Conservation (phyloP, 2,329 filamentous ascomycete genomes). For the Colletotrichum sp. region DNA sequence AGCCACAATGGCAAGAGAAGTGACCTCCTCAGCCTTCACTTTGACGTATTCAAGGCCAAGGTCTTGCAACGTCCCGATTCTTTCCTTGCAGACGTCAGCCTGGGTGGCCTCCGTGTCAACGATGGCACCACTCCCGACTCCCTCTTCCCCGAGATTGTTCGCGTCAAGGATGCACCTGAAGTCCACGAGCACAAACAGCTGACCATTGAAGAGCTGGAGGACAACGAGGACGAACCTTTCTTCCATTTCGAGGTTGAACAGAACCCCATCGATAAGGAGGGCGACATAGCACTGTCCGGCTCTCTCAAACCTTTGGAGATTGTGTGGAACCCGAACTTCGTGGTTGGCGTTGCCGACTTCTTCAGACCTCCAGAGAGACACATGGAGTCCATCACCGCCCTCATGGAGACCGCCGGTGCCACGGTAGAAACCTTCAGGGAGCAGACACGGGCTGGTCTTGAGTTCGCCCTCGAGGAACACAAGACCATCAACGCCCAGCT, state of each 20-base stretch:
- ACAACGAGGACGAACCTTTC: slow-evolving; percentile 71
- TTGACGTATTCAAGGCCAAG: slow-evolving; percentile 93
- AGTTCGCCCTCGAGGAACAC: slow-evolving; percentile 96
- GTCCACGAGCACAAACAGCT: slow-evolving; percentile 50
- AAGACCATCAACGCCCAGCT: slow-evolving; percentile 97
- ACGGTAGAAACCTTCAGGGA: slow-evolving; percentile 95
- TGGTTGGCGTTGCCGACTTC: slow-evolving; percentile 90
- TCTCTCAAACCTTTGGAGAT: slow-evolving; percentile 96
- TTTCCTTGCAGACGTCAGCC: slow-evolving; percentile 83
- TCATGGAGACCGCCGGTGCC: slow-evolving; percentile 94
- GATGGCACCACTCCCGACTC: slow-evolving; percentile 94
- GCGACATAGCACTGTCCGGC: slow-evolving; percentile 87
- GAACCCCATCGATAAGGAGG: slow-evolving; percentile 90
- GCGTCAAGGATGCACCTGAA: slow-evolving; percentile 84
- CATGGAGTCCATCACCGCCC: slow-evolving; percentile 96
- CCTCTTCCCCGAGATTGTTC: slow-evolving; percentile 92
- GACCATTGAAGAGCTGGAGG: slow-evolving; percentile 60
- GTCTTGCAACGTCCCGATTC: slow-evolving; percentile 91
- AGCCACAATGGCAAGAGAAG: slow-evolving; percentile 78
- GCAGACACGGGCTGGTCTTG: slow-evolving; percentile 92
- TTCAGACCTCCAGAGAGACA: slow-evolving; percentile 96
- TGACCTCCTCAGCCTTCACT: slow-evolving; percentile 89
- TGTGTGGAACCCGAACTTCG: slow-evolving; percentile 94
- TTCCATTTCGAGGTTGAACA: slow-evolving; percentile 94
- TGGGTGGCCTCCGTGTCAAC: slow-evolving; percentile 92